Conservation (phyloP, 352 stramenopile species). For the Phytophthora palmivora region DNA sequence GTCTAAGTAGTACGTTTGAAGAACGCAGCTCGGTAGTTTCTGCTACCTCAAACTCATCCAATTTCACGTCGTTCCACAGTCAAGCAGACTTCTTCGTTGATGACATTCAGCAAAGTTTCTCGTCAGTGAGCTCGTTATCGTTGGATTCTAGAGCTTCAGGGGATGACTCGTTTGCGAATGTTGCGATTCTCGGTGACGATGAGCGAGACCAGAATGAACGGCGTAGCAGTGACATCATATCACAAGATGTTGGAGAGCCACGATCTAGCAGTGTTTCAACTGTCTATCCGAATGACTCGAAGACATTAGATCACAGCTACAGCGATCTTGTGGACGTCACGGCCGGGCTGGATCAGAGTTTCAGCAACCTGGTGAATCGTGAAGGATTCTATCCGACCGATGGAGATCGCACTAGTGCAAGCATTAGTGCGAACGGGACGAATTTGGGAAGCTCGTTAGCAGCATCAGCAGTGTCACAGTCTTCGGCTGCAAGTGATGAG, state of each 20-base stretch:
- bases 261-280: conserved; percentile 3
- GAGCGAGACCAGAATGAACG: conserved; percentile 26
- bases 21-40: conserved; percentile 19
- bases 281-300: background rate
- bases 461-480: conserved; percentile 24
- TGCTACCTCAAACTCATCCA: conserved; percentile 14
- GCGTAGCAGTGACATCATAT: conserved; percentile 32
- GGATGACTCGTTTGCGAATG: conserved; percentile 39
- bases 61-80: conserved; percentile 22
- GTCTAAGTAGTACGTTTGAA: conserved; percentile 32
- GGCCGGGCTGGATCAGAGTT: conserved; percentile 21
- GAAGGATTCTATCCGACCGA: conserved; percentile 5
- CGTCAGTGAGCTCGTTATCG: conserved; percentile 23
- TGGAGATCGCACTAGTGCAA: conserved; percentile 8
- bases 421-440: conserved; percentile 3
- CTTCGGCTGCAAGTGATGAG: conserved; percentile 30
- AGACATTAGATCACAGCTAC: conserved; percentile 36
- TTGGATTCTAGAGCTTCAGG: conserved; percentile 27
- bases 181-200: conserved; percentile 41
- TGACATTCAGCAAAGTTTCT: conserved; percentile 35
- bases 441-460: conserved; percentile 20
- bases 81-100: conserved; percentile 48
- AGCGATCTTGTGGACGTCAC: conserved; percentile 27
- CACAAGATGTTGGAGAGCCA: conserved; percentile 2
- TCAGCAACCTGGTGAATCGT: conserved; percentile 27